A percentile compares a stretch with the other conserved stretches of the same genome.
Evolutionary conservation across 2,329 filamentous ascomycete genomes (phyloP).

Genomic region (Alternaria brassicicola): DNA sequence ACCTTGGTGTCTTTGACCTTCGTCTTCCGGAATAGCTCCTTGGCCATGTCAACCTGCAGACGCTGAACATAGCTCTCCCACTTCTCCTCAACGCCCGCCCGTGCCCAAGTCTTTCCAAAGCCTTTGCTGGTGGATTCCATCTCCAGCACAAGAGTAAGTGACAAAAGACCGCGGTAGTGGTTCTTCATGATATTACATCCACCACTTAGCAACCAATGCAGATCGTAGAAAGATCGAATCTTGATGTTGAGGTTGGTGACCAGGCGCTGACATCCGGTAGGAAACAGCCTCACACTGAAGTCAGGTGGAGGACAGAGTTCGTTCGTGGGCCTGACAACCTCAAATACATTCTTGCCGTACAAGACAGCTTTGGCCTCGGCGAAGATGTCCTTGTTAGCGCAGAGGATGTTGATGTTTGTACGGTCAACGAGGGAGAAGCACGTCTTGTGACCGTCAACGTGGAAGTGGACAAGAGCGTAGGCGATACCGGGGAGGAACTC

Average conservation of each 20-base stretch:
- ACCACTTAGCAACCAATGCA: conserved; percentile 26
- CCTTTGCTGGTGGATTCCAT: conserved; percentile 21
- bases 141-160: conserved; percentile 32
- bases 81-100: conserved; percentile 16
- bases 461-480: conserved; percentile 23
- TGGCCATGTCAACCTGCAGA: conserved; percentile 13
- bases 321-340: conserved; percentile 26
- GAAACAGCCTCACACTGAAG: conserved; percentile 33
- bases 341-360: conserved; percentile 51
- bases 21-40: conserved; percentile 16
- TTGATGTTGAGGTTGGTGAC: conserved; percentile 30
- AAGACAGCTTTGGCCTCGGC: conserved; percentile 50
- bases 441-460: conserved; percentile 21
- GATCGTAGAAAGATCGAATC: conserved; percentile 28
- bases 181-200: conserved; percentile 29
- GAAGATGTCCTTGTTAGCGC: conserved; percentile 47
- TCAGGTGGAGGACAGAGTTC: conserved; percentile 29
- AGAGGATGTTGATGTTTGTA: conserved; percentile 40
- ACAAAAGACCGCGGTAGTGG: conserved; percentile 27
- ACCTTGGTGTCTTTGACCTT: conserved; percentile 7
- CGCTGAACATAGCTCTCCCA: conserved; percentile 30
- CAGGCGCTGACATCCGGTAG: conserved; percentile 18
- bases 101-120: conserved; percentile 21
- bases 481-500: conserved; percentile 34
- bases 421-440: conserved; percentile 21